phyloP scores from a whole-genome alignment of 164 flowering plant genomes.

The Vitis vinifera region DNA sequence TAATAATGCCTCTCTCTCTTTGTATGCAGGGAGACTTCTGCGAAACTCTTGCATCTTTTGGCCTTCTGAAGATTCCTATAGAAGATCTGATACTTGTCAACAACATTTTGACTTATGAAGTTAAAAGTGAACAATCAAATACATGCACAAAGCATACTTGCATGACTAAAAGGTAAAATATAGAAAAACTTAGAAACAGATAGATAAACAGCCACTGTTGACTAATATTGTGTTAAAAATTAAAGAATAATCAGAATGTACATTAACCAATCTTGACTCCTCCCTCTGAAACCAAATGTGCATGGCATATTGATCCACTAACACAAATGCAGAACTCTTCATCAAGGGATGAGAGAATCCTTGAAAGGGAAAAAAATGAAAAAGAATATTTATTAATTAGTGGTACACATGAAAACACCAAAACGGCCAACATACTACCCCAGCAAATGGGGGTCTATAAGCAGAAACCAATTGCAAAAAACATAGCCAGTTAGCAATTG shows the following conservation, averaged over 20 bases:
- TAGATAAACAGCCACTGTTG: background rate
- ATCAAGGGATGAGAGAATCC: background rate
- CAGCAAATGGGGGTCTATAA: too few species aligned
- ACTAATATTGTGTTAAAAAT: background rate
- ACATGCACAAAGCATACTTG: background rate
- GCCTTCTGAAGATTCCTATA: conserved; percentile 61
- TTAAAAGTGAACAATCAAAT: background rate
- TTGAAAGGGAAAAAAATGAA: too few species aligned
- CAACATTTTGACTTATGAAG: background rate
- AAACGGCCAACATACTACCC: too few species aligned
- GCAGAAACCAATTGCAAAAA: too few species aligned
- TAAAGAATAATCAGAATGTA: background rate
- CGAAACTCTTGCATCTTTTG: conserved; percentile 58
- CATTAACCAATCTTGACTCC: background rate
- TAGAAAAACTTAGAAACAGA: background rate
- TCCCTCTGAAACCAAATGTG: background rate
- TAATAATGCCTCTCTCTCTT: conserved; percentile 59
- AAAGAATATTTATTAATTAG: too few species aligned
- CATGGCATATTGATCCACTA: background rate
- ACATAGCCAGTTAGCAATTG: too few species aligned
- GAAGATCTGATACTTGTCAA: conserved; percentile 3
- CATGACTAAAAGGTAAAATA: background rate
- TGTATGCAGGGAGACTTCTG: conserved; percentile 48
- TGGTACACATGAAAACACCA: too few species aligned
- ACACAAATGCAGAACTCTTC: background rate